These are phyloP conservation scores for Chenopodium quinoa DNA, from an alignment of 148 eudicot genomes.

Conservation along the genomic window DNA sequence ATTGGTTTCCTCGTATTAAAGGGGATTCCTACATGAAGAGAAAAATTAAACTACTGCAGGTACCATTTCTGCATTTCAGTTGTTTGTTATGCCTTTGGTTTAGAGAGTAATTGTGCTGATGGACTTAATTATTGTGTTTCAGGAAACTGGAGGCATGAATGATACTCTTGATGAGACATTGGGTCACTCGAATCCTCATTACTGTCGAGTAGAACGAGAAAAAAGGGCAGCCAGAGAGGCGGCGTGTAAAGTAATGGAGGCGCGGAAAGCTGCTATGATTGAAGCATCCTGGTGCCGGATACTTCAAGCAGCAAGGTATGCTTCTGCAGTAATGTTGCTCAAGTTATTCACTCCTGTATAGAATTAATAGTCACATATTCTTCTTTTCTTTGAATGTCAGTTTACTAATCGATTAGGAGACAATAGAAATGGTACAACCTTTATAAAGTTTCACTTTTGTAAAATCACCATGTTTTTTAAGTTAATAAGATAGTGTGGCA, in stretches of 20 bases:
- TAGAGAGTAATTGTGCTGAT: neutral
- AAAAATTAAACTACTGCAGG: conserved; percentile 79
- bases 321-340: neutral
- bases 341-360: neutral
- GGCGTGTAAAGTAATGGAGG: conserved; percentile 75
- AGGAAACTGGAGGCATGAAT: conserved; percentile 94
- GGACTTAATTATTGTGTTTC: conserved; percentile 11
- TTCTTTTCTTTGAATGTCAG: no score
- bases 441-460: no score
- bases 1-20: conserved; percentile 89
- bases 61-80: conserved; percentile 3
- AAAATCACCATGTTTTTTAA: neutral
- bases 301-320: conserved; percentile 76
- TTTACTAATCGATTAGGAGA: no score
- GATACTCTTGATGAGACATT: conserved; percentile 87
- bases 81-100: neutral
- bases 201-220: conserved; percentile 72
- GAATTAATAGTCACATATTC: no score
- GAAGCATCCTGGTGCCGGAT: conserved; percentile 99
- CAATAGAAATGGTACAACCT: no score
- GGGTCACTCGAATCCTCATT: conserved; percentile 88
- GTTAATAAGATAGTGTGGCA: neutral
- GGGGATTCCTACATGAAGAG: conserved; percentile 78
- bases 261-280: conserved; percentile 90
- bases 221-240: conserved; percentile 86